Conservation (phyloP, 2,329 filamentous ascomycete genomes). For the Saccharata proteae region DNA sequence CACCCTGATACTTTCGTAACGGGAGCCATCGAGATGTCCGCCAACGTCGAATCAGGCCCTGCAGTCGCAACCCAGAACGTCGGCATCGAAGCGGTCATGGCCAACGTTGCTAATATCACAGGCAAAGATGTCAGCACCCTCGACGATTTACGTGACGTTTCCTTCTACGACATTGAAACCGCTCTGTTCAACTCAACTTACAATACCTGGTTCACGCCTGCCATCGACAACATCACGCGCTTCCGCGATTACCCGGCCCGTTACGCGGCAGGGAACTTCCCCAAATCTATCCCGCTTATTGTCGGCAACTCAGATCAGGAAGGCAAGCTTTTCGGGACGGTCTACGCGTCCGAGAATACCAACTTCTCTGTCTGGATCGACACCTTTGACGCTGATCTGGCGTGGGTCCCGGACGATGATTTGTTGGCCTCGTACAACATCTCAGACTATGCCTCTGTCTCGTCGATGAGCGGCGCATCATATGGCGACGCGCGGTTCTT, state of each 20-base stretch:
- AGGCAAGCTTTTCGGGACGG: constrained; percentile 16
- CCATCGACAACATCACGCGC: constrained; percentile 9
- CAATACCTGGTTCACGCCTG: constrained; percentile 10
- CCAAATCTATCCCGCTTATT: constrained; percentile 11
- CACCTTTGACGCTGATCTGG: constrained; percentile 30
- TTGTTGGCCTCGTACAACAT: constrained; percentile 24
- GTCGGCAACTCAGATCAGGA: constrained; percentile 18
- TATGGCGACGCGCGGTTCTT: constrained; percentile 36
- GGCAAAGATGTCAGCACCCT: constrained; percentile 5
- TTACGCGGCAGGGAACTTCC: constrained; percentile 16
- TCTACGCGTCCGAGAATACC: constrained; percentile 16
- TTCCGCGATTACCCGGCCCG: constrained; percentile 14
- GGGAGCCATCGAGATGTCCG: constrained; percentile 21
- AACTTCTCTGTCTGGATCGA: constrained; percentile 33
- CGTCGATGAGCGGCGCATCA: constrained; percentile 31
- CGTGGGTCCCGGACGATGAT: constrained; percentile 23
- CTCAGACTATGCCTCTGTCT: constrained; percentile 25
- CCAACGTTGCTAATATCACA: constrained; percentile 6
- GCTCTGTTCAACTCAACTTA: constrained; percentile 12
- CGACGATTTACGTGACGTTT: constrained; percentile 5
- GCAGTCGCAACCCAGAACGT: constrained; percentile 6
- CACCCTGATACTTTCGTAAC: constrained; percentile 16
- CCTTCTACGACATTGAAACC: constrained; percentile 11
- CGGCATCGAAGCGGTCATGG: constrained; percentile 5
- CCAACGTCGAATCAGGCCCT: constrained; percentile 18